Conservation (phyloP, 192 early-diverging fungal species). For the Irineochytrium annulatum region DNA sequence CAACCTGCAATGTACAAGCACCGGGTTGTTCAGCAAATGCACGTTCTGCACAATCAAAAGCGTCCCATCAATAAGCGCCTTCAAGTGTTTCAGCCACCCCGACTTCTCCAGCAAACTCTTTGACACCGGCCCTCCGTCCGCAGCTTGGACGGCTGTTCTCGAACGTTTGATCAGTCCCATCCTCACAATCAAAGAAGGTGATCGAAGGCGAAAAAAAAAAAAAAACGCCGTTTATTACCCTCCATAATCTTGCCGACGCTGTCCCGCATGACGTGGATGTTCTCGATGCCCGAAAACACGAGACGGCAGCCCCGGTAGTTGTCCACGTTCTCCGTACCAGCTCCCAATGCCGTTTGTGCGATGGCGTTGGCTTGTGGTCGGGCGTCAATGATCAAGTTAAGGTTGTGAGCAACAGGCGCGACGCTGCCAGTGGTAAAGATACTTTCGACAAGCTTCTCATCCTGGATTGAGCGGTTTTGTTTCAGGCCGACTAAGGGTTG, state of each 20-base stretch:
- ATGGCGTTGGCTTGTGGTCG: slow-evolving; percentile 92
- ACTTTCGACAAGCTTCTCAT: slow-evolving; percentile 92
- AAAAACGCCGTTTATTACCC: slow-evolving; percentile 51
- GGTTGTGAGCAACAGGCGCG: slow-evolving; percentile 31
- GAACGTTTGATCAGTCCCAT: too few relatives aligned
- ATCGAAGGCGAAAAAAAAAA: slow-evolving; percentile 10
- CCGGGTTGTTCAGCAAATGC: slow-evolving; percentile 71
- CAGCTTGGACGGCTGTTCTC: too few relatives aligned
- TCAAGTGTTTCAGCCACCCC: slow-evolving; percentile 86
- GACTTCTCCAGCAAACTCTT: slow-evolving; percentile 60
- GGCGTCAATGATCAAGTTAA: slow-evolving; percentile 91
- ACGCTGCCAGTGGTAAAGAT: slow-evolving; percentile 67
- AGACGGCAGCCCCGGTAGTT: slow-evolving; percentile 87
- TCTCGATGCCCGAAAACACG: slow-evolving; percentile 88
- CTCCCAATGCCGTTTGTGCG: slow-evolving; percentile 85
- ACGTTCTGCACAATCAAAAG: slow-evolving; percentile 75
- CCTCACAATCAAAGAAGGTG: slow-evolving; percentile 5
- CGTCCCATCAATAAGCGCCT: slow-evolving; percentile 75
- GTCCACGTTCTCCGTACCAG: slow-evolving; percentile 92
- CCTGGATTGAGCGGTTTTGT: slow-evolving; percentile 91
- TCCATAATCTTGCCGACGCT: slow-evolving; percentile 78
- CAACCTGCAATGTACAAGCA: slow-evolving; percentile 87
- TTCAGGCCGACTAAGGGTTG: slow-evolving; percentile 97
- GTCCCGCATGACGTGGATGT: slow-evolving; percentile 97
- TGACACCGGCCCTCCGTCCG: too few relatives aligned